phyloP scores from a whole-genome alignment of 2,329 filamentous ascomycete species.

The Cucurbitaria berberidis region DNA sequence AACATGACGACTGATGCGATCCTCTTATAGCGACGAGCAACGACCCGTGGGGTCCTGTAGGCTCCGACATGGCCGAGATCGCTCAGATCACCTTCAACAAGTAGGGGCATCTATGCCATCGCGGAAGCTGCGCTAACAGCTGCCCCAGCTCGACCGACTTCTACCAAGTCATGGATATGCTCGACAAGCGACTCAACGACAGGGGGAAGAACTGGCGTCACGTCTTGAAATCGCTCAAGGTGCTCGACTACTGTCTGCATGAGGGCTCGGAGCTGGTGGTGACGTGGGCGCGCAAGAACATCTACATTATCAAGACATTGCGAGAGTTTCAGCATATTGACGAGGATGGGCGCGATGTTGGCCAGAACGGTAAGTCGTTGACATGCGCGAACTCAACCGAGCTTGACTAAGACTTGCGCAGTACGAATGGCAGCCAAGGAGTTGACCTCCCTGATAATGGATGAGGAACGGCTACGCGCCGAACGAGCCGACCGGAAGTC shows the following conservation, averaged over 20 bases:
- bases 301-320: conserved; percentile 98
- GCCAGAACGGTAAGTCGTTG: conserved; percentile 81
- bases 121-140: conserved; percentile 32
- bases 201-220: conserved; percentile 99
- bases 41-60: conserved; percentile 96
- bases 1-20: neutral
- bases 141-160: conserved; percentile 83
- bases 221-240: conserved; percentile 95
- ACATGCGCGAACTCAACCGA: neutral
- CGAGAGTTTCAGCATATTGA: conserved; percentile 97
- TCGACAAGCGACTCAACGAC: conserved; percentile 97
- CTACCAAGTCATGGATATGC: conserved; percentile 99
- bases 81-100: conserved; percentile 97
- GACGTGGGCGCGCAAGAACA: conserved; percentile 96
- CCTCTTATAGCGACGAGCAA: conserved; percentile 84
- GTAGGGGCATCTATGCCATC: conserved; percentile 61
- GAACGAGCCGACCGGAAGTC: conserved; percentile 90
- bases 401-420: conserved; percentile 51
- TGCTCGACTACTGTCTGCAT: conserved; percentile 96
- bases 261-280: conserved; percentile 96
- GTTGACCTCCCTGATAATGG: conserved; percentile 86
- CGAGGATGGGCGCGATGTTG: conserved; percentile 93
- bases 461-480: conserved; percentile 88
- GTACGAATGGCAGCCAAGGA: conserved; percentile 97
- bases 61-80: conserved; percentile 98